Evolutionary conservation across 352 stramenopile genomes (phyloP).

Genomic region (Globisporangium paddicum): DNA sequence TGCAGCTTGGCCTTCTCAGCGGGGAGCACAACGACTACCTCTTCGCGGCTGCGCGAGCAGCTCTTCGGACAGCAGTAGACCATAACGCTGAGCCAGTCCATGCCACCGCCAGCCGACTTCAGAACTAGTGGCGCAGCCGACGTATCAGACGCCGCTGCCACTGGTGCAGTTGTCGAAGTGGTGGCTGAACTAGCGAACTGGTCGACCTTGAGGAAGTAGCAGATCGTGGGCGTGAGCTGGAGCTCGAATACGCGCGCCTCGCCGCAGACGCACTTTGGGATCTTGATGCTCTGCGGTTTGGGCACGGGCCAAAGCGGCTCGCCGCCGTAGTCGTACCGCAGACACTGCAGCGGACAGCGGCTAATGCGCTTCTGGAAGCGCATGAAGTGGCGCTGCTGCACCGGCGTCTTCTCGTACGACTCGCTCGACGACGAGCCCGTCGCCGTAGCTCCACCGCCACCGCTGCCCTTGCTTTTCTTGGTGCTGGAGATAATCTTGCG

Average conservation of each 20-base stretch:
- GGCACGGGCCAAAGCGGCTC: conserved; percentile 74
- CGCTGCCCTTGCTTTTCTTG: conserved; percentile 33
- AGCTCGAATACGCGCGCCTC: conserved; percentile 72
- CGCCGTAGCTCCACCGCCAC: conserved; percentile 1
- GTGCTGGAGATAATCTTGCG: conserved; percentile 47
- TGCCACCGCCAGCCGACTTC: conserved; percentile 29
- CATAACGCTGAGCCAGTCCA: conserved; percentile 80
- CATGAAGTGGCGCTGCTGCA: conserved; percentile 67
- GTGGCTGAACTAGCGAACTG: conserved; percentile 28
- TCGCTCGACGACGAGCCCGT: conserved; percentile 28
- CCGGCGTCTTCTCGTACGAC: conserved; percentile 79
- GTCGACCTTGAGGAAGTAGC: conserved; percentile 85
- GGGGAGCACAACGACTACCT: conserved; percentile 68
- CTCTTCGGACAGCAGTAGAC: conserved; percentile 74
- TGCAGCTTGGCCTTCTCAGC: conserved; percentile 12
- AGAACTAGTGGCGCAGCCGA: neutral
- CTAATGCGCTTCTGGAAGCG: conserved; percentile 86
- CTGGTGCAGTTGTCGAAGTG: conserved; percentile 9
- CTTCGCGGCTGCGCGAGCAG: conserved; percentile 53
- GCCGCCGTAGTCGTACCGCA: conserved; percentile 85
- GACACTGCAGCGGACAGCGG: conserved; percentile 67
- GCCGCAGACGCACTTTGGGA: conserved; percentile 57
- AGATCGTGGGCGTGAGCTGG: conserved; percentile 79
- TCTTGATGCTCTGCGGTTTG: conserved; percentile 35
- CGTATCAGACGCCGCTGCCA: neutral